Percentiles rank a stretch among this genome's conserved stretches.
Conservation (phyloP, 2,329 filamentous ascomycete species). For the Aspergillus sp. region DNA sequence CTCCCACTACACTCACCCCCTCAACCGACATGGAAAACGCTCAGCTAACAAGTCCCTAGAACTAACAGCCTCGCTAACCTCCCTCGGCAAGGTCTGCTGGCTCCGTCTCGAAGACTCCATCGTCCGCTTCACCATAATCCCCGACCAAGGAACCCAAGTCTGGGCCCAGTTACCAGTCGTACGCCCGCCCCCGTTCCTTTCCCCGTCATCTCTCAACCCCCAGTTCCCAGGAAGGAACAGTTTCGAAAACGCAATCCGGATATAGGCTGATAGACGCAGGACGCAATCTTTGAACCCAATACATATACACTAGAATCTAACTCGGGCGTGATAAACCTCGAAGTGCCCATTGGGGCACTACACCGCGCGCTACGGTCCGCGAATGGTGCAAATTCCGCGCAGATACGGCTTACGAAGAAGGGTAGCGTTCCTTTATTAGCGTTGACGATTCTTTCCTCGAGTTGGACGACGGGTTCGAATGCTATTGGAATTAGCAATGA, state of each 20-base stretch:
- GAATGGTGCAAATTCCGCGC: conserved; percentile 69
- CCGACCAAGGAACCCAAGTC: conserved; percentile 89
- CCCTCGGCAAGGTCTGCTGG: conserved; percentile 79
- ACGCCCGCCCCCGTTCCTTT: conserved; percentile 11
- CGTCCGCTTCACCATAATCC: conserved; percentile 90
- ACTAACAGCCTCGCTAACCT: conserved; percentile 56
- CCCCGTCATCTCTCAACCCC: background rate
- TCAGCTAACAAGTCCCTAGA: conserved; percentile 35
- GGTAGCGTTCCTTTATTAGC: conserved; percentile 79
- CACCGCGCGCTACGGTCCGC: conserved; percentile 90
- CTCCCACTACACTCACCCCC: background rate
- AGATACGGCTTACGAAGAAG: conserved; percentile 86
- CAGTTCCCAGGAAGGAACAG: background rate
- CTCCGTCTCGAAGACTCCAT: conserved; percentile 79
- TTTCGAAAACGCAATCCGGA: conserved; percentile 41
- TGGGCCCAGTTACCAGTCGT: conserved; percentile 66
- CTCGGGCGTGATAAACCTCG: conserved; percentile 92
- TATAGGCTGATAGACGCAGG: background rate
- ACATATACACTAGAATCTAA: conserved; percentile 81
- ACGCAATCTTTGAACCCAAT: conserved; percentile 68
- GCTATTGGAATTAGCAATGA: conserved; percentile 49
- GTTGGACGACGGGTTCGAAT: conserved; percentile 41
- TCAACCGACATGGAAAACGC: too few species aligned
- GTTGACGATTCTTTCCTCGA: conserved; percentile 72
- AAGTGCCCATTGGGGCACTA: conserved; percentile 80